These are phyloP conservation scores for Naganishia onofrii DNA, from an alignment of 768 basidiomycete genomes.

Conservation along the genomic window DNA sequence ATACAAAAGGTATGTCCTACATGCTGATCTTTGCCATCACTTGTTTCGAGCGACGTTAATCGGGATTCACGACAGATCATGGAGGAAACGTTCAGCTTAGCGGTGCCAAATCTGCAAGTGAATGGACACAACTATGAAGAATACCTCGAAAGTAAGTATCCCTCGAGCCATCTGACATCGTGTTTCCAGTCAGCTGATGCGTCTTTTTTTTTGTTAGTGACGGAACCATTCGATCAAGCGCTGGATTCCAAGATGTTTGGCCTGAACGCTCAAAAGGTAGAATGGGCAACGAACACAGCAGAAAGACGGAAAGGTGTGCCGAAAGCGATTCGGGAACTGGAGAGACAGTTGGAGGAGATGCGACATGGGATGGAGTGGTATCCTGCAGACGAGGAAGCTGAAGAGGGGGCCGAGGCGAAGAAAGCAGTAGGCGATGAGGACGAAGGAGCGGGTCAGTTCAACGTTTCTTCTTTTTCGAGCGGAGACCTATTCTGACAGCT, in stretches of 20 bases:
- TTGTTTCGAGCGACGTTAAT: not conserved
- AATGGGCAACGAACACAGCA: slow-evolving; percentile 72
- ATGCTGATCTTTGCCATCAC: not conserved
- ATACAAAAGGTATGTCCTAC: slow-evolving; percentile 4
- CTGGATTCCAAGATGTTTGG: slow-evolving; percentile 81
- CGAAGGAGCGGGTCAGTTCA: slow-evolving; percentile 17
- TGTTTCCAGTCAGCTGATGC: not conserved
- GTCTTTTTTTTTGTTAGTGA: slow-evolving; percentile 55
- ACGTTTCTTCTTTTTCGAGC: too few relatives aligned
- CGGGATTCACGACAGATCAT: slow-evolving; percentile 50
- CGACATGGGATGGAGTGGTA: slow-evolving; percentile 37
- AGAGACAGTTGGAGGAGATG: slow-evolving; percentile 30
- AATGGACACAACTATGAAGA: slow-evolving; percentile 75
- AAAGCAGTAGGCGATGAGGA: slow-evolving; percentile 23
- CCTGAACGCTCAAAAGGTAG: slow-evolving; percentile 67
- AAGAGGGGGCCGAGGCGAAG: slow-evolving; percentile 15
- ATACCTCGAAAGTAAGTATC: slow-evolving; percentile 55
- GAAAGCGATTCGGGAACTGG: slow-evolving; percentile 52
- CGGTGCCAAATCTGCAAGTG: slow-evolving; percentile 70
- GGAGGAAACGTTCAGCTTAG: slow-evolving; percentile 63
- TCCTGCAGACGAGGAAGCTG: slow-evolving; percentile 28
- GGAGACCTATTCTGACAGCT: too few relatives aligned
- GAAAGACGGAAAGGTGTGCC: slow-evolving; percentile 67
- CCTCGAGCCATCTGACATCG: not conserved
- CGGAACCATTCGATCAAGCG: slow-evolving; percentile 80